Evolutionary conservation across 2,329 filamentous ascomycete genomes (phyloP).

Genomic region (Fusarium subglutinans): DNA sequence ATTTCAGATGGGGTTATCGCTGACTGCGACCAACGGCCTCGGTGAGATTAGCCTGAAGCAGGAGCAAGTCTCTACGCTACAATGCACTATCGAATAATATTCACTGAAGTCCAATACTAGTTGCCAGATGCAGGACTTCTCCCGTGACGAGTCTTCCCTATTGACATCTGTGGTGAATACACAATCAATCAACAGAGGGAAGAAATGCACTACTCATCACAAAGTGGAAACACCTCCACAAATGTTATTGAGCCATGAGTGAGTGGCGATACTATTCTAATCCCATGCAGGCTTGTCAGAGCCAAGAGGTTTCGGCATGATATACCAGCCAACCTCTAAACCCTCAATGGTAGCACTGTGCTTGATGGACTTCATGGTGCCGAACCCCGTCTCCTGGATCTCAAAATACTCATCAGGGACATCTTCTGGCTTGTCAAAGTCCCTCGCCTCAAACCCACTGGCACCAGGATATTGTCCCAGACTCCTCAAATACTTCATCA

Average conservation of each 20-base stretch:
- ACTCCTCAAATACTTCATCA: conserved; percentile 64
- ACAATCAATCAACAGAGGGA: not conserved
- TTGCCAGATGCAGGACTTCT: no score
- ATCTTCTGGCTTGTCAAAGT: conserved; percentile 43
- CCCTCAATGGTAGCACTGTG: conserved; percentile 60
- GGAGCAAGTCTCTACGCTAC: no score
- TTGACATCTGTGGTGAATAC: not conserved
- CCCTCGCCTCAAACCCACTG: conserved; percentile 53
- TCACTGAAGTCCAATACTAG: no score
- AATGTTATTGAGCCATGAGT: not conserved
- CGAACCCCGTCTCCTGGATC: conserved; percentile 55
- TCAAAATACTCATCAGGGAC: conserved; percentile 54
- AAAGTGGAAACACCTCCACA: no score
- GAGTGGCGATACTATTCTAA: not conserved
- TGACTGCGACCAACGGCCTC: no score
- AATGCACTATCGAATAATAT: no score
- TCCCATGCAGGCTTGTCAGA: conserved; percentile 55
- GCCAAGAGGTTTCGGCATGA: conserved; percentile 61
- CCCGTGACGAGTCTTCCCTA: no score
- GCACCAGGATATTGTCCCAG: conserved; percentile 59
- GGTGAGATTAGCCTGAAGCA: no score
- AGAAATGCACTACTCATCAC: not conserved
- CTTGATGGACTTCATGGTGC: conserved; percentile 56
- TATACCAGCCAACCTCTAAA: conserved; percentile 57
- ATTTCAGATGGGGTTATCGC: no score